Base-by-base conservation (phyloP, 2,329 filamentous ascomycete species). In the Pseudogymnoascus verrucosus region DNA sequence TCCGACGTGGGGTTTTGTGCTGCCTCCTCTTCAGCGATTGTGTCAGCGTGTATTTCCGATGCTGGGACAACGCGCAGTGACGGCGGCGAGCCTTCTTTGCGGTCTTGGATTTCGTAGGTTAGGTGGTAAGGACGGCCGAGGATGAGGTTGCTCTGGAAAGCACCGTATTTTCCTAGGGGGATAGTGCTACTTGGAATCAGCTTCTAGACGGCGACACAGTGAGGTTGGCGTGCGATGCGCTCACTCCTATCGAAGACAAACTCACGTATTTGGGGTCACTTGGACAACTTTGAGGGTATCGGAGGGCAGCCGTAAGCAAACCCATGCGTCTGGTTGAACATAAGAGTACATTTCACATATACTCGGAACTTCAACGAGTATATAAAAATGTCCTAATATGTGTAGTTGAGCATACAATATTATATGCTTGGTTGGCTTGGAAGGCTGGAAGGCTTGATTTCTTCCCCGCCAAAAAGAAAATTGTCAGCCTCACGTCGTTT, bases 121-220 rank as follows among this genome's bases (percentile, higher is more conserved):
- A 96, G 80, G 78, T 96, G 86, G 74, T 91, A 96, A 0, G 95
- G 95, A 6, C 95, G 88, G n/a, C 91, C 89, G 67, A 99, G 84
- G 54, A 99, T 85, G 34, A 95, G 84, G 73, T 98, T 97, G 62
- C 90, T 87, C 14, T 91, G 89, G 73, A 99, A 97, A 1, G 86
- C 86, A 67, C 95, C 95, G 74, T 95, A 96, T 84, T 97, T 98
- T 63, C 92, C 92, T 36, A 98, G 81, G 1, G 90, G 91, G 68
- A 98, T 89, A 51, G 86, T 90, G 42, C 93, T 97, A 70, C 40
- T 65, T 64, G 70, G 69, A 67, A 70, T 74, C 65, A 72, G 63
- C 66, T 21, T 67, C 64, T 66, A 69, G 66, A 71, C 66, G 65
- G 28, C 39, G 12, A 54, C 44, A 34, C 54, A 51, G 36, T 31